A percentile compares a stretch with the other conserved stretches of the same genome.
Evolutionary conservation across 2,329 filamentous ascomycete species (phyloP).

Genomic region (Cyphellophora europaea): DNA sequence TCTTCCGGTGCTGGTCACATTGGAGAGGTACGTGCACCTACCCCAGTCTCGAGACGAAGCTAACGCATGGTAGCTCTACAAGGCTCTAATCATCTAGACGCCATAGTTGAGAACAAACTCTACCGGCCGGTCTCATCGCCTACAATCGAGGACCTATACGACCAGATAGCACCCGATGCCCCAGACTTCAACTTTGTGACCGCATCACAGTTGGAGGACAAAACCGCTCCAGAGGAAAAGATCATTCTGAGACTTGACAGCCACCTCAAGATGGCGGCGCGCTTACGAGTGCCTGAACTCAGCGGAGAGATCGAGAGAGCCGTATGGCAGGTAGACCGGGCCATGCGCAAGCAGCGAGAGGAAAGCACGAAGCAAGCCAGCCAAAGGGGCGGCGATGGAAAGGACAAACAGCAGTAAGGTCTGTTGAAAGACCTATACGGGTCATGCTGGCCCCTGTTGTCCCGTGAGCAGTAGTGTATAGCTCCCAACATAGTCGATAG

Average conservation of each 20-base stretch:
- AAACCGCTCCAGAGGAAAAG: constrained; percentile 29
- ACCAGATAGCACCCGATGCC: constrained; percentile 28
- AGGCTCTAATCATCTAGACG: constrained; percentile 77
- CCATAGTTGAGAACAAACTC: constrained; percentile 65
- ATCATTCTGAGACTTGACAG: constrained; percentile 37
- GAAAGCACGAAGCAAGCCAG: no score
- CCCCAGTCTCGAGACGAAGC: constrained; percentile 15
- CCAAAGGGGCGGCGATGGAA: constrained; percentile 2
- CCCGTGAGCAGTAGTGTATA: no score
- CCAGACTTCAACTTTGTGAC: constrained; percentile 23
- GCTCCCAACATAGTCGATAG: no score
- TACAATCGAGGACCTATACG: constrained; percentile 67
- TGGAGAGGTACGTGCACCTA: constrained; percentile 51
- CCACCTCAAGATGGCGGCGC: constrained; percentile 50
- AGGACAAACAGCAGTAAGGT: constrained; percentile 10
- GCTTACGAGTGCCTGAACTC: constrained; percentile 59
- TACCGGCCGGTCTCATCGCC: constrained; percentile 57
- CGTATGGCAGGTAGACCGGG: constrained; percentile 57
- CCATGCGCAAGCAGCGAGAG: constrained; percentile 21
- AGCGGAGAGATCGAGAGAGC: constrained; percentile 66
- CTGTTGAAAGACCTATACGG: constrained; percentile 8
- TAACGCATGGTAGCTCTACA: constrained; percentile 48
- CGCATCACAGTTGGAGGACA: constrained; percentile 26
- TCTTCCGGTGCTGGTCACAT: constrained; percentile 82
- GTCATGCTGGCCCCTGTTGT: no score